These are phyloP conservation scores for Plasmodium knowlesi DNA, from an alignment of 169 alveolate genomes.

Conservation along the genomic window DNA sequence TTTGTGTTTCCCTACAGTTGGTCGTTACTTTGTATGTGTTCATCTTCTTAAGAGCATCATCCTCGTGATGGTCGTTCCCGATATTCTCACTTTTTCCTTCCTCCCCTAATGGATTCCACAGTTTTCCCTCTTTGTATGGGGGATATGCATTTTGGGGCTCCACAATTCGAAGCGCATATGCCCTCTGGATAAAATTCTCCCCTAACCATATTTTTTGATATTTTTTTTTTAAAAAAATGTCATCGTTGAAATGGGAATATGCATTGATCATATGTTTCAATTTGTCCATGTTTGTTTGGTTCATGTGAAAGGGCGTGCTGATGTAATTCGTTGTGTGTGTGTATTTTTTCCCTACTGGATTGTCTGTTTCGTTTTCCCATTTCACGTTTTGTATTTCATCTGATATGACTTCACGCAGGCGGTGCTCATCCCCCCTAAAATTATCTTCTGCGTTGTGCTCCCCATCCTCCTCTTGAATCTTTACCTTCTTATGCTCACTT, in stretches of 20 bases:
- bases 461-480: conserved; percentile 1
- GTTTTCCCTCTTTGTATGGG: background rate
- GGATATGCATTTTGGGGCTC: background rate
- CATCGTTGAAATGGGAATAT: conserved; percentile 13
- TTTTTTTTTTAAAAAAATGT: conserved; percentile 22
- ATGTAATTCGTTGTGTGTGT: background rate
- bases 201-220: conserved; percentile 1
- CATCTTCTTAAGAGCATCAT: background rate
- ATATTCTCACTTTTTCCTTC: background rate
- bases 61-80: background rate
- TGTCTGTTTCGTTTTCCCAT: background rate
- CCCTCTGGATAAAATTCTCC: conserved; percentile 5
- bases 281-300: conserved; percentile 15
- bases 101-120: background rate
- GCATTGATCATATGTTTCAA: conserved; percentile 29
- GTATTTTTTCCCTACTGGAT: background rate
- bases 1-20: background rate
- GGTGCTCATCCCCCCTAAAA: background rate
- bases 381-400: background rate
- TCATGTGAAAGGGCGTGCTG: background rate
- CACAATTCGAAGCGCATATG: background rate
- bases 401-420: background rate
- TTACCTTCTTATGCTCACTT: background rate
- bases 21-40: background rate
- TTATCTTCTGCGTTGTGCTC: background rate